Percentiles rank a stretch among this genome's conserved stretches.
Evolutionary conservation across 1,284 basidiomycete species (phyloP).

Genomic region (Ustilago trichophora): DNA sequence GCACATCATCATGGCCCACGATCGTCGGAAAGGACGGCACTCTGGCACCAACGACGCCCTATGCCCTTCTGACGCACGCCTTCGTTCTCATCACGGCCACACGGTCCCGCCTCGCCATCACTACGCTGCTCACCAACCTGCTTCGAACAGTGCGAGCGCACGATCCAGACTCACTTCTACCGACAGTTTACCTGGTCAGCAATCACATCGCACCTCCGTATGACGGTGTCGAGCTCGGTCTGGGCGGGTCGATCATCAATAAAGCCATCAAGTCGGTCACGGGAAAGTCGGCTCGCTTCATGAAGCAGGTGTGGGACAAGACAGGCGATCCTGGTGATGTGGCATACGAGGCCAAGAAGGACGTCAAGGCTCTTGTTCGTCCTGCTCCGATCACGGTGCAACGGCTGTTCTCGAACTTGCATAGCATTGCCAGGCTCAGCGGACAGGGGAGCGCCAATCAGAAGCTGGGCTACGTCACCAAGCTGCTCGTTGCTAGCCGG

Average conservation of each 20-base stretch:
- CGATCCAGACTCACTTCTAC: conserved; percentile 77
- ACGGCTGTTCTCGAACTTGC: conserved; percentile 60
- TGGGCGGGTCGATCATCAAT: conserved; percentile 74
- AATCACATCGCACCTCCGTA: conserved; percentile 79
- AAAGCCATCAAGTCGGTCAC: conserved; percentile 84
- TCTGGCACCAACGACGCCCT: conserved; percentile 71
- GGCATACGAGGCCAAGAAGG: conserved; percentile 61
- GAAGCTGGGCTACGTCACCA: conserved; percentile 82
- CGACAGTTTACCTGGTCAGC: conserved; percentile 85
- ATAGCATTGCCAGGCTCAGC: conserved; percentile 71
- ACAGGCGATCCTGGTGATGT: conserved; percentile 65
- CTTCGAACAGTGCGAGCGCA: conserved; percentile 77
- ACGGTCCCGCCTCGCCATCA: conserved; percentile 81
- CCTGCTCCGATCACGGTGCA: conserved; percentile 57
- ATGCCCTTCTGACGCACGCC: conserved; percentile 81
- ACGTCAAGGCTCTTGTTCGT: conserved; percentile 58
- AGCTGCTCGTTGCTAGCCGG: conserved; percentile 80
- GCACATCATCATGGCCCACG: conserved; percentile 54
- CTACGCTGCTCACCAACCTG: conserved; percentile 81
- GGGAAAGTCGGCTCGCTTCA: conserved; percentile 75
- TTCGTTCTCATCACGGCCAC: conserved; percentile 79
- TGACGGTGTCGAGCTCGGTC: conserved; percentile 67
- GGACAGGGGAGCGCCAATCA: conserved; percentile 79
- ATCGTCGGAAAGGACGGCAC: conserved; percentile 9
- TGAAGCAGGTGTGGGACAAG: conserved; percentile 72